Evolutionary conservation across 768 basidiomycete genomes (phyloP).

Genomic region (Hypholoma fasciculare): DNA sequence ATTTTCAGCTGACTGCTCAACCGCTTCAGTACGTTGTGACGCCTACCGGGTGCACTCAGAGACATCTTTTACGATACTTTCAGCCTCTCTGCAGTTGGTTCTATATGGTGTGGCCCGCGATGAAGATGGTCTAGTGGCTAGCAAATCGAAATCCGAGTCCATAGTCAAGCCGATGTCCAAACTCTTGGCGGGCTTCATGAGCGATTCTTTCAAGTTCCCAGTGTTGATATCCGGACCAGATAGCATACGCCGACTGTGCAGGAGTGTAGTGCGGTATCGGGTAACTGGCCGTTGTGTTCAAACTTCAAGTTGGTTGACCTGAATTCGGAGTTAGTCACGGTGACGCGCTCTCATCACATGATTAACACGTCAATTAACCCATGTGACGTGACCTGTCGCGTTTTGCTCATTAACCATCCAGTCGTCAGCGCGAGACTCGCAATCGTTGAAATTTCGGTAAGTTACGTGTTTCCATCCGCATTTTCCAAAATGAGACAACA

Average conservation of each 20-base stretch:
- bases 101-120: too few species aligned
- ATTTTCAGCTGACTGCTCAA: too few species aligned
- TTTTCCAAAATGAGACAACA: too few species aligned
- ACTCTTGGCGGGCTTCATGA: neutral
- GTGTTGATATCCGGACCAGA: neutral
- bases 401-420: neutral
- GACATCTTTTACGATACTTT: too few species aligned
- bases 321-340: neutral
- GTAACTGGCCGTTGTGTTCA: neutral
- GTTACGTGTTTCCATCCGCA: too few species aligned
- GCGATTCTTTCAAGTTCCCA: neutral
- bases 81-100: too few species aligned
- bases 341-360: neutral
- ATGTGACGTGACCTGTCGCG: neutral
- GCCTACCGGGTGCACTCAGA: too few species aligned
- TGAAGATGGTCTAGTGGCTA: too few species aligned
- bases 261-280: neutral
- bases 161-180: neutral
- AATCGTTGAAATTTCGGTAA: too few species aligned
- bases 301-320: neutral
- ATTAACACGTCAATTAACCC: neutral
- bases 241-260: neutral
- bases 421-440: neutral
- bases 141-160: neutral
- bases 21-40: too few species aligned